These are phyloP conservation scores for Excoecaria cochinchinensis DNA, from an alignment of 345 rosid genomes.

Conservation along the genomic window DNA sequence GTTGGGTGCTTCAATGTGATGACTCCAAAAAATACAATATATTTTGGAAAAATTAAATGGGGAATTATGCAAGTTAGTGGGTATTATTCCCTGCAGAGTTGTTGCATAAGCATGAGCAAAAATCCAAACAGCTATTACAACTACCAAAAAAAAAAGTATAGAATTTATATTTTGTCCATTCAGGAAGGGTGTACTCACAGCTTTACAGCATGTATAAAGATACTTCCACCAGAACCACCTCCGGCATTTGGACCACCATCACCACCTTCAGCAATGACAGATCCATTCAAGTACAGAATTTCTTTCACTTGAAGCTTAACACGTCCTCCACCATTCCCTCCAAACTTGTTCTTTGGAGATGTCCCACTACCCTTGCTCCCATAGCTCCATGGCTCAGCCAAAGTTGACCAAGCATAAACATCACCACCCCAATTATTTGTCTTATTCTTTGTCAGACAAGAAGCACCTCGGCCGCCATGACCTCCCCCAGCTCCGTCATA, in stretches of 20 bases:
- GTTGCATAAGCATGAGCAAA: conserved; percentile 5
- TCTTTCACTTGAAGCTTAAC: conserved; percentile 59
- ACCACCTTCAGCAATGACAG: conserved; percentile 78
- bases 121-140: too few species aligned
- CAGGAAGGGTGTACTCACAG: conserved; percentile 53
- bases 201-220: conserved; percentile 58
- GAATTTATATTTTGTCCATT: background rate
- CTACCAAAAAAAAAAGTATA: too few species aligned
- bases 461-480: conserved; percentile 98
- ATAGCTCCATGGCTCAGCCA: conserved; percentile 87
- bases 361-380: conserved; percentile 89
- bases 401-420: conserved; percentile 86
- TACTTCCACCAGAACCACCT: conserved; percentile 99
- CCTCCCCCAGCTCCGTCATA: conserved; percentile 96
- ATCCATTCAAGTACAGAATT: conserved; percentile 71
- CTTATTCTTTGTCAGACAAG: conserved; percentile 57
- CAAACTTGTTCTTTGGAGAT: conserved; percentile 39
- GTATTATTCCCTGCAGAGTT: too few species aligned
- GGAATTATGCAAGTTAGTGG: too few species aligned
- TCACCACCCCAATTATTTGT: conserved; percentile 92
- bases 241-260: conserved; percentile 74
- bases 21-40: too few species aligned
- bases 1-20: too few species aligned
- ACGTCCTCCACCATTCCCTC: conserved; percentile 95
- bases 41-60: too few species aligned